Conservation (phyloP, 23 red algal genomes). For the Gracilaria domingensis region DNA sequence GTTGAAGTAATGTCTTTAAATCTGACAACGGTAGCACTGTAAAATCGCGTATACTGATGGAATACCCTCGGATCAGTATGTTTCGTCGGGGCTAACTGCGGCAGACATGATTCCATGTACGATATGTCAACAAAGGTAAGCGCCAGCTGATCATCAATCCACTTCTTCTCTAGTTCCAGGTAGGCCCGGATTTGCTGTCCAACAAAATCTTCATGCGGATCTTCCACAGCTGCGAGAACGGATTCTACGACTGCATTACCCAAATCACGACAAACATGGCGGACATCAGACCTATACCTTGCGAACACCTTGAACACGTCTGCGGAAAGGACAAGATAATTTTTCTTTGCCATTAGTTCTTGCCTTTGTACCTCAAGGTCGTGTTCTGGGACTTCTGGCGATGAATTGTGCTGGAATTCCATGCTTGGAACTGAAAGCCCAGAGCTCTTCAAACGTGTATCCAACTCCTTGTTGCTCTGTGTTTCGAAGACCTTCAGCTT, state of each 20-base stretch:
- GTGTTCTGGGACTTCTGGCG: slow-evolving; percentile 2
- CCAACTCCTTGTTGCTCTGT: not conserved
- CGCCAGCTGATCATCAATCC: slow-evolving; percentile 64
- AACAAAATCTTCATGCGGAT: slow-evolving; percentile 25
- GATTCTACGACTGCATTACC: not conserved
- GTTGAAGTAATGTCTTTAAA: slow-evolving; percentile 41
- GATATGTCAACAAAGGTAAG: slow-evolving; percentile 51
- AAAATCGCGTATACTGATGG: slow-evolving; percentile 50
- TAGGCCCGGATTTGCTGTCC: not conserved
- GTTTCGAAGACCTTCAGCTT: not conserved
- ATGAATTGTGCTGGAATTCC: not conserved
- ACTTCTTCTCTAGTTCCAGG: slow-evolving; percentile 48
- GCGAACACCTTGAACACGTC: slow-evolving; percentile 40
- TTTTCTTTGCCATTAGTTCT: slow-evolving; percentile 8
- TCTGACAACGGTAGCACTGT: slow-evolving; percentile 14
- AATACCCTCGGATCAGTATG: slow-evolving; percentile 39
- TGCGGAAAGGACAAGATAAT: slow-evolving; percentile 24
- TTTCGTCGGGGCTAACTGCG: slow-evolving; percentile 29
- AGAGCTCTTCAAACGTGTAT: not conserved
- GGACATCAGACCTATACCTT: slow-evolving; percentile 36
- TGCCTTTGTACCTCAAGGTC: not conserved
- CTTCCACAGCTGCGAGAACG: not conserved
- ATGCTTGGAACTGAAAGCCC: not conserved
- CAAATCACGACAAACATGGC: slow-evolving; percentile 4
- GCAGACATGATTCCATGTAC: slow-evolving; percentile 30